Evolutionary conservation across 208 protist species (phyloP), one percentile per base, ranked within the genome.

Genomic region (Crithidia sp.): DNA sequence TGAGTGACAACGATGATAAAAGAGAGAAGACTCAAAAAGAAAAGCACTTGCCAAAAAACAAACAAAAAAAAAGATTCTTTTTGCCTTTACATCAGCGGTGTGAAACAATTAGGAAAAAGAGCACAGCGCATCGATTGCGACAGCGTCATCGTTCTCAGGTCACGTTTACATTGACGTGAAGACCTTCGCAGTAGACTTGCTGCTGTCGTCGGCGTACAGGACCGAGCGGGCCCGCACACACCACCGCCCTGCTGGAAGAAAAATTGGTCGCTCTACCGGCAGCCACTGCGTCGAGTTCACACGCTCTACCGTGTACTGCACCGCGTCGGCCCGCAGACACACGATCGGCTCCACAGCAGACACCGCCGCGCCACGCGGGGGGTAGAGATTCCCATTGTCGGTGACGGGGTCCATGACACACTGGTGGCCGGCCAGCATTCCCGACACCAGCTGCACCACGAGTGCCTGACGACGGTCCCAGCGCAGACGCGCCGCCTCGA

Each of bases 201-300:
- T 80, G 58, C 62, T 68, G 9, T 67, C 57, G 45, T 92, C 87
- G 9, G 62, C 58, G 16, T 60, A 62, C 56, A 71, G 49, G 64
- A 78, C 78, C 2, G 78, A 17, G 67, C 87, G 79, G 36, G 88
- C 92, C 7, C 87, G 79, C 57, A 96, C 74, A 66, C 92, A 96
- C 89, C 92, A 96, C 17, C 84, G 82, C 6, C 92, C 92, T 2
- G 84, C 83, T 2, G 87, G 87, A 7, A 96, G 82, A 62, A 67
- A 90, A 44, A 96, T 82, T 0, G 89, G 74, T 40, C 72, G 28
- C 37, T 56, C 78, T 14, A 81, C 87, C 45, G 62, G 63, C 59
- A 79, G 64, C 88, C 91, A 96, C 65, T 93, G 86, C 40, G 76
- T 68, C 13, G 80, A 77, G 55, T 74, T 81, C 45, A 71, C 74